These are phyloP conservation scores for Mortierella sp. DNA, from an alignment of 371 early-diverging fungal species.

Conservation along the genomic window DNA sequence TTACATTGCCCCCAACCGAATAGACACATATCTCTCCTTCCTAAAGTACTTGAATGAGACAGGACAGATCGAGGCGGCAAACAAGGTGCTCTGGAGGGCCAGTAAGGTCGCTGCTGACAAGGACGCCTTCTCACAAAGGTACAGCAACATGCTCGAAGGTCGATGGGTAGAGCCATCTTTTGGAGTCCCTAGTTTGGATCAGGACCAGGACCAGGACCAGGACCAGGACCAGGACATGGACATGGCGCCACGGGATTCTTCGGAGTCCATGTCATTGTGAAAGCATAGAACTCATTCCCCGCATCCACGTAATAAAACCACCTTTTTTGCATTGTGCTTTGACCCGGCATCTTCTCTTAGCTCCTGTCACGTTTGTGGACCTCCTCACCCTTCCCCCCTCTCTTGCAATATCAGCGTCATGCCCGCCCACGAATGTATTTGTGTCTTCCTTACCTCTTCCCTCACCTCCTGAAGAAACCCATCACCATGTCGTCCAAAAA, in stretches of 20 bases:
- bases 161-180: slow-evolving; percentile 38
- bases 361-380: too few relatives aligned
- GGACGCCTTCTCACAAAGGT: slow-evolving; percentile 62
- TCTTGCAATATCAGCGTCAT: too few relatives aligned
- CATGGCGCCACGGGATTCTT: too few relatives aligned
- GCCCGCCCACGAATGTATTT: too few relatives aligned
- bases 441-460: neutral
- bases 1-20: neutral
- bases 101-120: slow-evolving; percentile 64
- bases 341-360: too few relatives aligned
- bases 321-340: too few relatives aligned
- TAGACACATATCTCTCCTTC: slow-evolving; percentile 71
- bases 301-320: too few relatives aligned
- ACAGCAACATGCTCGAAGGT: slow-evolving; percentile 46
- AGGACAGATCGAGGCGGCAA: slow-evolving; percentile 59
- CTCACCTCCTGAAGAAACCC: neutral
- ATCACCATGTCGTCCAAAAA: neutral
- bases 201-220: slow-evolving; percentile 11
- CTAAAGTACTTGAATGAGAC: slow-evolving; percentile 68
- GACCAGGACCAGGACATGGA: slow-evolving; percentile 9
- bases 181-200: slow-evolving; percentile 18
- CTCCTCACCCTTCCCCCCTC: too few relatives aligned
- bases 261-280: slow-evolving; percentile 8
- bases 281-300: too few relatives aligned
- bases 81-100: slow-evolving; percentile 72